Evolutionary conservation across 148 eudicot genomes (phyloP), one percentile per base, ranked within the genome.

Genomic region (Chenopodium quinoa): DNA sequence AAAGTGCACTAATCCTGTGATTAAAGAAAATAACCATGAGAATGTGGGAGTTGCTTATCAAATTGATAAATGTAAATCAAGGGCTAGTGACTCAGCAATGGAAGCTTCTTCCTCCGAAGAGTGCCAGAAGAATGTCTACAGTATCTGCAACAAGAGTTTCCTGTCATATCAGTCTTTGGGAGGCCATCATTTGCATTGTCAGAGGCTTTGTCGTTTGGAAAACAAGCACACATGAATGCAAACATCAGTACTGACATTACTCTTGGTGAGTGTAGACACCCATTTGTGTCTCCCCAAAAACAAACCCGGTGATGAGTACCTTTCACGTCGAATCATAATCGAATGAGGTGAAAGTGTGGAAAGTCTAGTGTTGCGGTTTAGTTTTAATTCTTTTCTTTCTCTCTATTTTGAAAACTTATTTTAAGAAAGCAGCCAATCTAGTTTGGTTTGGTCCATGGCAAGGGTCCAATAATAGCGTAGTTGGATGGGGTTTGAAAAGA

Each of bases 131-230:
- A 12, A 75, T 68, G 60, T 69, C 29, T 86, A 87, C 79, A 73
- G 50, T 22, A 68, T 70, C 11, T 87, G 90, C 76, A 64, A 75
- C 78, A 86, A 60, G 86, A 75, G 65, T 56, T 89, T 84, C 68
- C 52, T 4, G 14, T 84, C 90, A 71, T 17, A 60, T 62, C 81
- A 73, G 75, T 78, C 88, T 71, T 85, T 87, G 56, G 87, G 78
- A 75, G 88, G 88, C 50, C 89, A 87, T 80, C 72, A 68, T 48
- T 23, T 71, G 52, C 85, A 71, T 23, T 83, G 84, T 66, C 83
- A 31, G 32, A 80, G 80, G 71, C 50, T 37, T 62, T 31, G 17
- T 40, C 66, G 37, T 52, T 4, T 54, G 67, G 25, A 65, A 37
- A n/a, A 71, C 20, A 50, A 73, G 74, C 73, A 37, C 58, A 34